Base-by-base conservation (phyloP, 1,284 basidiomycete genomes). In the Ustilago xerochloae region DNA sequence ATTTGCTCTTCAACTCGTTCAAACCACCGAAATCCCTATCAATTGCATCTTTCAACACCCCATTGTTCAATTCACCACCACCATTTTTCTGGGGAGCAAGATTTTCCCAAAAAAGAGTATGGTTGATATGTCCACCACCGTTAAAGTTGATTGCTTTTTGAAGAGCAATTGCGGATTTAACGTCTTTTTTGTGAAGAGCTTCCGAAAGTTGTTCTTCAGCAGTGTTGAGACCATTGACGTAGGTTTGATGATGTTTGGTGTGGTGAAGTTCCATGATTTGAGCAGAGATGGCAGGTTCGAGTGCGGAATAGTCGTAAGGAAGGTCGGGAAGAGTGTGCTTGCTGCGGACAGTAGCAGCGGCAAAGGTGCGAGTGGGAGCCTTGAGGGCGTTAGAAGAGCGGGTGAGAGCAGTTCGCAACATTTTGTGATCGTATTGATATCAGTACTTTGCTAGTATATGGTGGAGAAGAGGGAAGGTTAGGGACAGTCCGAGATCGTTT, bases 301-400 rank as follows among this genome's bases (percentile, higher is more conserved):
- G 78, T 6, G 82, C 80, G 15, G 77, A 77, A 55, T 74, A 84
- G 58, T 79, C 82, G 69, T 81, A 84, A 16, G 79, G 56, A n/a
- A 84, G 78, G 61, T 80, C 75, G 30, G 82, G 82, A n/a, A 84
- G 81, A 9, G 81, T 83, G 78, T 84, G 81, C 77, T 84, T 83
- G 45, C 60, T 41, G 13, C 82, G 77, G 43, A 77, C 62, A 20
- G 63, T 57, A 22, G 68, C 52, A 36, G 63, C 47, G 33, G 43
- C 46, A 24, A 64, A 54, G 33, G 52, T 24, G 38, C 59, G 54
- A n/a, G 59, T 28, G 32, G 28, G 55, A 2, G 64, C 59, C 59
- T 63, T 63, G 52, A 64, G 18, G 29, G 55, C 61, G 26, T 13
- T 52, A 16, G 58, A 51, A 43, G 67, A 51, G 36, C 77, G 75